These are phyloP conservation scores for Penicillium hesseltinei DNA, from an alignment of 2,329 filamentous ascomycete genomes.

Conservation along the genomic window DNA sequence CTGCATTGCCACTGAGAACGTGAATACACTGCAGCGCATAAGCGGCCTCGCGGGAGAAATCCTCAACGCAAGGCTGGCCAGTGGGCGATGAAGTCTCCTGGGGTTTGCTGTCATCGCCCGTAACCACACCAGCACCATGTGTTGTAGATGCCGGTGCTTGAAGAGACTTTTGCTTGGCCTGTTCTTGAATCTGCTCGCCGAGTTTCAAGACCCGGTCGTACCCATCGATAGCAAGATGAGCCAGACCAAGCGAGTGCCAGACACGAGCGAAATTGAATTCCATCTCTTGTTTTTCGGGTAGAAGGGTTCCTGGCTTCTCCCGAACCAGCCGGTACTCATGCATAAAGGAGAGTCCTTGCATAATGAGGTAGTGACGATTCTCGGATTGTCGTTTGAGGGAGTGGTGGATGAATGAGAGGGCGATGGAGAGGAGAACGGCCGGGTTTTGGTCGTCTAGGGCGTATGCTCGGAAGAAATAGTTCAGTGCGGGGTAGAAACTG, in stretches of 20 bases:
- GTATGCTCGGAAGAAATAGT: constrained; percentile 78
- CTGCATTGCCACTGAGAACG: constrained; percentile 61
- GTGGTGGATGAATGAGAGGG: constrained; percentile 81
- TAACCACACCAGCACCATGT: constrained; percentile 37
- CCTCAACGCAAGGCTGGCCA: constrained; percentile 44
- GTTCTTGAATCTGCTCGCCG: constrained; percentile 45
- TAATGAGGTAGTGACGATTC: constrained; percentile 82
- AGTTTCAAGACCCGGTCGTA: constrained; percentile 63
- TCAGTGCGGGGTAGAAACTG: constrained; percentile 78
- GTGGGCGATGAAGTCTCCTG: constrained; percentile 4
- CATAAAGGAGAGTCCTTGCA: constrained; percentile 81
- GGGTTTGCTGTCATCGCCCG: constrained; percentile 17
- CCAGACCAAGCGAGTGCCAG: constrained; percentile 72
- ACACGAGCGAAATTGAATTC: constrained; percentile 76
- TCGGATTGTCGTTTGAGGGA: constrained; percentile 84
- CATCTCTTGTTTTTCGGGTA: constrained; percentile 65
- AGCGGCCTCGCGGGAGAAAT: constrained; percentile 69
- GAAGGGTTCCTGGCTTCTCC: constrained; percentile 41
- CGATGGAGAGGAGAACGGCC: constrained; percentile 76
- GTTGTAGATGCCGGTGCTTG: constrained; percentile 38
- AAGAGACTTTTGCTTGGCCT: constrained; percentile 20
- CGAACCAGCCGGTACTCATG: constrained; percentile 68
- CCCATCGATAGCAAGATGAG: constrained; percentile 68
- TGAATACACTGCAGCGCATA: constrained; percentile 70
- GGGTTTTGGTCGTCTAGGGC: constrained; percentile 72